phyloP scores from a whole-genome alignment of 2,329 filamentous ascomycete species.

The Xenosphaeropsis pyriputrescens region DNA sequence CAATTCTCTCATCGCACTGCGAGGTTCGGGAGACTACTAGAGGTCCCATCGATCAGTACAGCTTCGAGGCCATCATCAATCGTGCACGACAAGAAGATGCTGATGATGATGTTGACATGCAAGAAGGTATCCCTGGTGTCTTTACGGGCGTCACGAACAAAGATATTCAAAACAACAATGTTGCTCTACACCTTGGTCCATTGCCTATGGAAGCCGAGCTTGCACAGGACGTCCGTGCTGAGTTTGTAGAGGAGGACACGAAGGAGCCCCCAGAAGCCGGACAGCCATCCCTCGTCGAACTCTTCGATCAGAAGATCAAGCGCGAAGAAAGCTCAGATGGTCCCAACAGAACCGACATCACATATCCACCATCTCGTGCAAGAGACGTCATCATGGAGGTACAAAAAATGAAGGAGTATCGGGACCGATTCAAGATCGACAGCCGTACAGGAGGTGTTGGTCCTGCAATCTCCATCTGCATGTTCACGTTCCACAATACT shows the following conservation, averaged over 20 bases:
- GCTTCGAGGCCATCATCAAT: constrained; percentile 44
- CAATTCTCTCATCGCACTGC: constrained; percentile 51
- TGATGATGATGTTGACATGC: constrained; percentile 42
- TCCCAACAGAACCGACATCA: constrained; percentile 64
- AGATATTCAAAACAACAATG: constrained; percentile 39
- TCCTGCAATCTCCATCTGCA: constrained; percentile 74
- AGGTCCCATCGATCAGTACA: constrained; percentile 48
- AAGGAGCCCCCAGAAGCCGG: constrained; percentile 58
- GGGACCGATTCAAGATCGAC: constrained; percentile 83
- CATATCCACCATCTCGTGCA: constrained; percentile 75
- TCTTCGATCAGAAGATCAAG: constrained; percentile 81
- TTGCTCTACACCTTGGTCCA: constrained; percentile 60
- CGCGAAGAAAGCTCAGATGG: constrained; percentile 78
- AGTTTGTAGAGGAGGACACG: constrained; percentile 75
- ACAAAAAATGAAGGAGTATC: constrained; percentile 82
- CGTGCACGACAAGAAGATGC: constrained; percentile 41
- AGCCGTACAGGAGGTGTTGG: constrained; percentile 71
- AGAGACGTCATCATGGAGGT: constrained; percentile 90
- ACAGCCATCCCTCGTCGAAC: constrained; percentile 62
- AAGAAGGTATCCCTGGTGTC: constrained; percentile 46
- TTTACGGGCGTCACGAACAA: constrained; percentile 47
- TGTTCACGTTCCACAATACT: constrained; percentile 98
- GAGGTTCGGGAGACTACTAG: constrained; percentile 41
- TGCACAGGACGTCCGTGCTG: constrained; percentile 72
- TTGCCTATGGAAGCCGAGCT: constrained; percentile 73